Evolutionary conservation across 495 filamentous ascomycete genomes (phyloP).

Genomic region (Trichoderma virens): DNA sequence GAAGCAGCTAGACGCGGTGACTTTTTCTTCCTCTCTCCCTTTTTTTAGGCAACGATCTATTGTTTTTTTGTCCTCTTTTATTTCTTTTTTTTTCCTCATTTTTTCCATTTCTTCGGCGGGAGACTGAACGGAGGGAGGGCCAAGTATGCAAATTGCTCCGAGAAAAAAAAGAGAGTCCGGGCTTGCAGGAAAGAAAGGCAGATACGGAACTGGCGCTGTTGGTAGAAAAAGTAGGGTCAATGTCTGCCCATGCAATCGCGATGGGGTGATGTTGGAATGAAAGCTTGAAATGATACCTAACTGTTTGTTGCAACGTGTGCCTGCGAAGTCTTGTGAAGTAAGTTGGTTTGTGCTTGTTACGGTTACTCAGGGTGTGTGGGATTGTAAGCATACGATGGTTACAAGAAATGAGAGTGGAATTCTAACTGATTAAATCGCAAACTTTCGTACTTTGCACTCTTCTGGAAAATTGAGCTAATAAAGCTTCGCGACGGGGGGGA

Average conservation of each 20-base stretch:
- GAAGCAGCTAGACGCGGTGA: neutral
- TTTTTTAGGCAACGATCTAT: conserved; percentile 1
- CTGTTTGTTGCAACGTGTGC: neutral
- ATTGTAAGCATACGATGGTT: too few species aligned
- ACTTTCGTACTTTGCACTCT: neutral
- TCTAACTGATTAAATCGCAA: neutral
- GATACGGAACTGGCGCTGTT: neutral
- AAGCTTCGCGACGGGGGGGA: neutral
- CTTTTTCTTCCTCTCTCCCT: neutral
- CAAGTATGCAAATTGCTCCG: neutral
- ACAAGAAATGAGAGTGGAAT: neutral
- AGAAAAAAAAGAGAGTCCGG: neutral
- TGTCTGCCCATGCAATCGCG: neutral
- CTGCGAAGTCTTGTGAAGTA: neutral
- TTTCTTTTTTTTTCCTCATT: conserved; percentile 16
- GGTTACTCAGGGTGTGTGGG: too few species aligned
- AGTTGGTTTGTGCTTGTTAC: too few species aligned
- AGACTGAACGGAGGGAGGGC: neutral
- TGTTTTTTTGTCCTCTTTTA: conserved; percentile 16
- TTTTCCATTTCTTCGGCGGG: neutral
- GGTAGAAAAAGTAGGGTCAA: neutral
- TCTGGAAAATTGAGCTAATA: neutral
- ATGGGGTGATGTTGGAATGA: neutral
- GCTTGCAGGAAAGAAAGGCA: neutral
- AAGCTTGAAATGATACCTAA: neutral